These are phyloP conservation scores for Ambispora gerdemannii DNA, from an alignment of 192 early-diverging fungal species.

Conservation along the genomic window DNA sequence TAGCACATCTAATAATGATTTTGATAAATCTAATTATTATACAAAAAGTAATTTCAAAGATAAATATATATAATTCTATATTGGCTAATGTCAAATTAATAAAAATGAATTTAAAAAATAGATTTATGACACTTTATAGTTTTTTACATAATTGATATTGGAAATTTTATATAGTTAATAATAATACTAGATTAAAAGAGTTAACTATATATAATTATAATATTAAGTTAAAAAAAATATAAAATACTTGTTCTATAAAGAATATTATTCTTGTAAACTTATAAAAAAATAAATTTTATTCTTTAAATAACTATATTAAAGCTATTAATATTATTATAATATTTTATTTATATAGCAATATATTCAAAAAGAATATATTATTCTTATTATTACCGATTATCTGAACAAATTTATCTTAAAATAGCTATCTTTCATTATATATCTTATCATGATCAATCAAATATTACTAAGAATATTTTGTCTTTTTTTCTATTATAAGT, in stretches of 20 bases:
- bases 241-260: not conserved
- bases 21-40: too few relatives aligned
- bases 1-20: not conserved
- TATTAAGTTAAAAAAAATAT: not conserved
- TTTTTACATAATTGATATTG: not conserved
- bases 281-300: too few relatives aligned
- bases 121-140: too few relatives aligned
- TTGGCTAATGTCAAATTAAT: not conserved
- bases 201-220: too few relatives aligned
- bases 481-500: constrained; percentile 9
- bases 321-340: not conserved
- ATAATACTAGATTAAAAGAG: not conserved
- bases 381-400: not conserved
- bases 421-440: not conserved
- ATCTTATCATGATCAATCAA: not conserved
- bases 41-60: not conserved
- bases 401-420: not conserved
- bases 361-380: too few relatives aligned
- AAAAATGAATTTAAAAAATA: not conserved
- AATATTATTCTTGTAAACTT: not conserved
- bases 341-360: not conserved
- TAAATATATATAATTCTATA: not conserved
- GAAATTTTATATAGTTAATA: not conserved
- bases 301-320: not conserved
- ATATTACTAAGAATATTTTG: not conserved